These are phyloP conservation scores for Diaporthe sp. DNA, from an alignment of 2,329 filamentous ascomycete species.

Conservation along the genomic window DNA sequence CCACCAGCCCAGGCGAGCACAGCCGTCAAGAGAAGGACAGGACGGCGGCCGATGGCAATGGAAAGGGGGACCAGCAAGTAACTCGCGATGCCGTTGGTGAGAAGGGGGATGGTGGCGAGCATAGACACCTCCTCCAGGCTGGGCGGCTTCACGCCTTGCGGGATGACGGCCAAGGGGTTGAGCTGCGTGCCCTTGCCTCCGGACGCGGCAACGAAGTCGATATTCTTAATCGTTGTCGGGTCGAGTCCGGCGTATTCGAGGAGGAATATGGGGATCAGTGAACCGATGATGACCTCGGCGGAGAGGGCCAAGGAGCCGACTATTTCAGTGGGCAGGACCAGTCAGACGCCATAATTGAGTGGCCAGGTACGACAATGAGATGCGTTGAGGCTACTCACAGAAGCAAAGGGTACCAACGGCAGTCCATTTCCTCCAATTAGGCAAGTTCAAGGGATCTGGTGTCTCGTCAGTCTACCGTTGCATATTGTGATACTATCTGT, in stretches of 20 bases:
- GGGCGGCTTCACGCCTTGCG: constrained; percentile 49
- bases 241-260: constrained; percentile 53
- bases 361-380: constrained; percentile 10
- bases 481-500: background rate
- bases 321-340: background rate
- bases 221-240: constrained; percentile 48
- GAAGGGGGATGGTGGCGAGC: constrained; percentile 52
- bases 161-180: constrained; percentile 49
- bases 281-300: constrained; percentile 49
- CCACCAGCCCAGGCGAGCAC: constrained; percentile 53
- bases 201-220: constrained; percentile 45
- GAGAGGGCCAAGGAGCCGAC: constrained; percentile 49
- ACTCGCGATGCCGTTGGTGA: constrained; percentile 52
- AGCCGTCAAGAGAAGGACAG: constrained; percentile 51
- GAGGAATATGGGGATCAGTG: constrained; percentile 51
- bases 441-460: constrained; percentile 51
- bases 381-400: constrained; percentile 46
- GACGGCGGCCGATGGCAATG: constrained; percentile 53
- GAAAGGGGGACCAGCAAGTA: constrained; percentile 56
- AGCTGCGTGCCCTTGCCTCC: constrained; percentile 43
- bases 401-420: constrained; percentile 50
- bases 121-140: constrained; percentile 48
- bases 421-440: constrained; percentile 51
- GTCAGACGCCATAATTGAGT: background rate
- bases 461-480: constrained; percentile 4